Base-by-base conservation (phyloP, 2,329 filamentous ascomycete species). In the Chrysoporthe deuterocubensis region DNA sequence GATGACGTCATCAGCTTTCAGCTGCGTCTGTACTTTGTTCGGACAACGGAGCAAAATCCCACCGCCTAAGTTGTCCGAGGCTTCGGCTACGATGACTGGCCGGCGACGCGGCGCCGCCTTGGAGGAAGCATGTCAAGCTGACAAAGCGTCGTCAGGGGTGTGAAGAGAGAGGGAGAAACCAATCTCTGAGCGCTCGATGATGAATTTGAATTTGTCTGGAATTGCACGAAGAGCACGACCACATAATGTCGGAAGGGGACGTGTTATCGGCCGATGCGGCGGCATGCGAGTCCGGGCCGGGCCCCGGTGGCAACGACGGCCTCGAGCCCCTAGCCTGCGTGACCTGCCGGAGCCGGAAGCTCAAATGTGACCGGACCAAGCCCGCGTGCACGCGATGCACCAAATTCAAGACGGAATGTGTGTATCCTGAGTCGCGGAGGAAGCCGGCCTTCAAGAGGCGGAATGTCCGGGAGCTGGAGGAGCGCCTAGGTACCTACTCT, bases 391-490 rank as follows among this genome's bases (percentile, higher is more conserved):
- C 89, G 54, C 94, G 94, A 26, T 97, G 95, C 78, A 83, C 87
- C 65, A 88, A 92, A 72, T 80, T 94, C 59, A 86, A 89, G 64
- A 89, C 90, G 76, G 90, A 92, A 64, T 97, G 95, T 79, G 86
- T 92, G 66, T 97, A 97, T 78, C 94, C 96, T 70, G 93, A 96
- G 80, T 92, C 94, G 66, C 86, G 94, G 75, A 90, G 93, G 80
- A 97, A 97, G 81, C 92, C 93, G 66, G 92, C 93, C 4, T 91
- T 92, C 26, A 97, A 96, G 82, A 85, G 94, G 74, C 90, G 92
- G 72, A 97, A 97, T 78, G 94, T 97, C 70, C 96, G 92, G 81
- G 91, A 96, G 76, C 82, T 97, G 67, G 95, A 97, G 78, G 93
- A 93, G 71, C 87, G 95, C 75, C 82, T 97, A 76, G 92, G 92